Conservation (phyloP, 768 basidiomycete species). For the Guyanaporus albipodus region DNA sequence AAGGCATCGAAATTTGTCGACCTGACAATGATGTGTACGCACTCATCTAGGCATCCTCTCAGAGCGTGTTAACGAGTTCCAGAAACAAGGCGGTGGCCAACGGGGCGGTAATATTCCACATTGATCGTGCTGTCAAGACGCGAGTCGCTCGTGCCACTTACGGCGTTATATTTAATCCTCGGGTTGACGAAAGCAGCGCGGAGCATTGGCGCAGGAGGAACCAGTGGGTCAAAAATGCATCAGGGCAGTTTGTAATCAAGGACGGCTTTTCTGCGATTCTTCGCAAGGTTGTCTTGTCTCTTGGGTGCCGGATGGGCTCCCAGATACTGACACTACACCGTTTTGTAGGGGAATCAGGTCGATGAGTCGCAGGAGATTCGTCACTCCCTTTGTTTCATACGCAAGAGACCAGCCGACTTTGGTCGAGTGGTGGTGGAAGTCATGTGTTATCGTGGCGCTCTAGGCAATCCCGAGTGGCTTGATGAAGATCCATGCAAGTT, state of each 20-base stretch:
- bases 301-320: not conserved
- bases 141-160: conserved; percentile 7
- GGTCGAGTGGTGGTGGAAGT: not conserved
- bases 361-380: conserved; percentile 2
- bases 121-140: not conserved
- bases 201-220: conserved; percentile 1
- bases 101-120: conserved; percentile 4
- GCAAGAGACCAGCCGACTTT: not conserved
- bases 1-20: conserved; percentile 3
- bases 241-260: not conserved
- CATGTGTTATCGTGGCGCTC: not conserved
- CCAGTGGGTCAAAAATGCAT: not conserved
- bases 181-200: not conserved
- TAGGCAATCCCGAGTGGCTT: not conserved
- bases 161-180: not conserved
- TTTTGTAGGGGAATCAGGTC: conserved; percentile 1
- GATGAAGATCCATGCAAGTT: conserved; percentile 8
- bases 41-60: not conserved
- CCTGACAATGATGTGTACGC: conserved; percentile 9
- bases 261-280: conserved; percentile 1
- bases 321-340: not conserved
- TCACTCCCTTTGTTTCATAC: not conserved
- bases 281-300: not conserved
- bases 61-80: not conserved
- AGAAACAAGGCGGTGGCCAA: conserved; percentile 12